phyloP scores from a whole-genome alignment of 2,329 filamentous ascomycete species.

The Thielaviopsis populi region DNA sequence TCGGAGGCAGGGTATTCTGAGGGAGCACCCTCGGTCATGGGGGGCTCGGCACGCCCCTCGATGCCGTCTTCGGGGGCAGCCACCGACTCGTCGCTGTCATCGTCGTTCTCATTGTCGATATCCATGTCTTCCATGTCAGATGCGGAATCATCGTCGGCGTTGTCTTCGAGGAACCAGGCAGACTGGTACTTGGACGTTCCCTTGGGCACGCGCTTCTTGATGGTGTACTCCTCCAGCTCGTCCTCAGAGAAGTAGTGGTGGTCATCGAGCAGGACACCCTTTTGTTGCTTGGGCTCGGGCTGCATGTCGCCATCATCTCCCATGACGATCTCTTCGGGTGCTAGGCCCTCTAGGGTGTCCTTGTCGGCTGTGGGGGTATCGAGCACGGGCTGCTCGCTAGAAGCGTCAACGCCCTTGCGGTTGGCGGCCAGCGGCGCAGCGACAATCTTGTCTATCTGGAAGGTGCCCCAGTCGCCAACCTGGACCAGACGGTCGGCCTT shows the following conservation, averaged over 20 bases:
- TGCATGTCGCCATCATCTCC: constrained; percentile 39
- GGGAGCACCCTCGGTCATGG: constrained; percentile 57
- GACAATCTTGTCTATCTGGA: constrained; percentile 79
- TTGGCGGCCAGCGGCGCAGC: constrained; percentile 50
- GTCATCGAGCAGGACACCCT: constrained; percentile 85
- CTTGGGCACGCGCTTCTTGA: constrained; percentile 64
- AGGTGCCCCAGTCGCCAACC: constrained; percentile 85
- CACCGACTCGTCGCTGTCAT: constrained; percentile 42
- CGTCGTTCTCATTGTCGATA: constrained; percentile 40
- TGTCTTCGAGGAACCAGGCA: constrained; percentile 76
- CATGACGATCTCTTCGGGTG: constrained; percentile 76
- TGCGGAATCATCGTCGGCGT: constrained; percentile 66
- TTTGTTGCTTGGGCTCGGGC: constrained; percentile 38
- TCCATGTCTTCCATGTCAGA: constrained; percentile 58
- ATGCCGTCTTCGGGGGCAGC: constrained; percentile 69
- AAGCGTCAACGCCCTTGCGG: constrained; percentile 51
- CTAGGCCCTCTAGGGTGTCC: constrained; percentile 69
- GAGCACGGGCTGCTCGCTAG: constrained; percentile 49
- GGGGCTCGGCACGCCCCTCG: constrained; percentile 50
- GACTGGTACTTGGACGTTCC: constrained; percentile 91
- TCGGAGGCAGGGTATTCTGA: constrained; percentile 92
- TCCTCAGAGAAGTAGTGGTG: constrained; percentile 97
- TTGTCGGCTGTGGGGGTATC: constrained; percentile 62
- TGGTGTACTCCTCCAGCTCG: constrained; percentile 44
- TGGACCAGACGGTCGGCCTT: constrained; percentile 86